Evolutionary conservation across 495 filamentous ascomycete species (phyloP), one percentile per base, ranked within the genome.

Genomic region (Podospora fimiseda): DNA sequence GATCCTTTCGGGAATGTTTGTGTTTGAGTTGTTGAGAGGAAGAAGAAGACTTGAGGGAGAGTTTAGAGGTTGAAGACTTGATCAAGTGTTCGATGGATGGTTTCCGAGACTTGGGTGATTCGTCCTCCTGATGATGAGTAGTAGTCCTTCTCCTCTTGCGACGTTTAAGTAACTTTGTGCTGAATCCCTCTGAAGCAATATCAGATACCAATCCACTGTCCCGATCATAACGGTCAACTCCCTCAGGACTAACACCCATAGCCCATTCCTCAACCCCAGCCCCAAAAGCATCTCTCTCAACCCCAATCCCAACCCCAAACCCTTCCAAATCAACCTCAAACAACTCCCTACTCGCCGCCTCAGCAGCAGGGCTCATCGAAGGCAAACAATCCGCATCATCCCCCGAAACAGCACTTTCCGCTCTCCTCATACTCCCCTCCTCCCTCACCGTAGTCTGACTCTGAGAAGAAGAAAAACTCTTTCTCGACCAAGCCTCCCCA

Each of bases 141-240:
- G 18, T 61, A 55, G 5, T 60, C 50, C 63, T 67, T 57, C 58
- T 57, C 36, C 61, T 73, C 52, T 72, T 73, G 15, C 70, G 63
- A 22, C 70, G 69, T 58, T 79, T 77, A 65, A 72, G 76, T 9
- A 73, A 58, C 52, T 74, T 77, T n/a, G 73, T 76, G 48, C 67
- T 68, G 48, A 69, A 65, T 9, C 70, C 66, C 8, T 71, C 41
- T 36, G 69, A 71, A 20, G 71, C 66, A 13, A 74, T 58, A 39
- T 74, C 72, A 3, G 67, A 69, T n/a, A 65, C 63, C 18, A 70
- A 51, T 8, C 64, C 71, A 18, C 58, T 42, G 33, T 65, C 62
- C n/a, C n/a, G n/a, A n/a, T n/a, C n/a, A n/a, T n/a, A n/a, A n/a
- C n/a, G n/a, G n/a, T n/a, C n/a, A n/a, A n/a, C n/a, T n/a, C n/a